Base-by-base conservation (phyloP, 2,329 filamentous ascomycete species). In the Fusarium avenaceum region DNA sequence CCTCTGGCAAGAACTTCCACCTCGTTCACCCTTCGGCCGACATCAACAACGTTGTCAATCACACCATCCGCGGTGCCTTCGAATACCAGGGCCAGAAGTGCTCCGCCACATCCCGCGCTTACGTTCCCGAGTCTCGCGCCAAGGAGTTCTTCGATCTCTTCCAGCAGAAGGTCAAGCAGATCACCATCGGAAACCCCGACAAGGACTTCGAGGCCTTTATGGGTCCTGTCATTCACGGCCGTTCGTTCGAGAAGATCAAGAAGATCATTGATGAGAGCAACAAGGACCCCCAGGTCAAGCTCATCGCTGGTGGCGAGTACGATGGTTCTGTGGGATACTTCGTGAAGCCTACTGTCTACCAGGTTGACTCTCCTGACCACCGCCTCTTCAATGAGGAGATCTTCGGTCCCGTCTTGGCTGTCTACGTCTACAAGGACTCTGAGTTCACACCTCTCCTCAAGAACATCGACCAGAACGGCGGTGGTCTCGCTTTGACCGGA, bases 61-160 rank as follows among this genome's bases (percentile, higher is more conserved):
- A 96, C 78, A 96, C 92, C 4, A 87, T 97, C 28, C 92, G 93
- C 45, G 93, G 92, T 33, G 92, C 93, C 1, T 97, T 96, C 75
- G 93, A 97, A 79, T 97, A 90, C 82, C 92, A 96, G 77, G 93
- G 93, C 33, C 93, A 97, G 80, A 97, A 97, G 81, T 97, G 93
- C 84, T 93, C 90, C 69, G 93, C 93, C 54, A 93, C 91, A 13
- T 95, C 92, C 17, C 89, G 93, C 13, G 84, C 88, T 38, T 97
- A 97, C 78, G 86, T 96, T 3, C 89, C 93, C n/a, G 85, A 87
- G 73, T 95, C 92, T 0, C 78, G 91, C 19, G 93, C 91, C 85
- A 85, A 90, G 7, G 82, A 89, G 64, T 93, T 95, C 81, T 86
- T 89, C 74, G 80, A 87, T 61, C 83, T 85, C 28, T 81, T 97